Percentiles rank a stretch among this genome's conserved stretches.
These are phyloP conservation scores for Aspergillus sp. DNA, from an alignment of 2,329 filamentous ascomycete species.

Conservation along the genomic window DNA sequence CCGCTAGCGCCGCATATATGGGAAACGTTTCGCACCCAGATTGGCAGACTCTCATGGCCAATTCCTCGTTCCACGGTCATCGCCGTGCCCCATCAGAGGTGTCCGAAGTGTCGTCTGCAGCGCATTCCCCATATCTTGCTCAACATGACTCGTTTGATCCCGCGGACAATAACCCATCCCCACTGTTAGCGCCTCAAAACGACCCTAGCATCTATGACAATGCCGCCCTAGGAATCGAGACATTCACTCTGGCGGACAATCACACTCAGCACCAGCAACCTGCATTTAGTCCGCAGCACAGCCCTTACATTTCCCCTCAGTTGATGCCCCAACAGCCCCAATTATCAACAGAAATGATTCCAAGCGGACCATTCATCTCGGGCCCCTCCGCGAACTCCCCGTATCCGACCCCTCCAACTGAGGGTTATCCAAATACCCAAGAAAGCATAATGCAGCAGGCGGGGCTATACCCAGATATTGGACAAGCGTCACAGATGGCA, in stretches of 20 bases:
- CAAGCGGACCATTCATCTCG: conserved; percentile 46
- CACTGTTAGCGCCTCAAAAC: conserved; percentile 70
- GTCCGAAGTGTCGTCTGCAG: conserved; percentile 83
- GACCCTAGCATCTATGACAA: conserved; percentile 75
- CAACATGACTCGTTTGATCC: conserved; percentile 77
- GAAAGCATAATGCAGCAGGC: conserved; percentile 50
- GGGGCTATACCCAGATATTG: conserved; percentile 59
- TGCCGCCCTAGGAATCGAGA: conserved; percentile 68
- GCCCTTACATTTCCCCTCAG: conserved; percentile 68
- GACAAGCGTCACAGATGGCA: conserved; percentile 72
- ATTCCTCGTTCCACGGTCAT: conserved; percentile 72
- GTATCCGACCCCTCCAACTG: conserved; percentile 49
- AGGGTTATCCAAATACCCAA: conserved; percentile 51
- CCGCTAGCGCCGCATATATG: conserved; percentile 59
- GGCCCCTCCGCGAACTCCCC: conserved; percentile 49
- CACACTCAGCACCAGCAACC: conserved; percentile 44
- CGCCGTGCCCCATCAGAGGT: conserved; percentile 85
- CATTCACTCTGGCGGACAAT: conserved; percentile 76
- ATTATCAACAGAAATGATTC: conserved; percentile 63
- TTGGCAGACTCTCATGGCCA: conserved; percentile 57
- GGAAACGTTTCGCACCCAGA: conserved; percentile 52
- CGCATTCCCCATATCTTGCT: conserved; percentile 77
- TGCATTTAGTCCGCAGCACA: conserved; percentile 64
- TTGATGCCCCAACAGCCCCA: conserved; percentile 75
- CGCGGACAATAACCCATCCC: conserved; percentile 72